phyloP scores from a whole-genome alignment of 1,139 yeast species.

The Geotrichum restrictum region DNA sequence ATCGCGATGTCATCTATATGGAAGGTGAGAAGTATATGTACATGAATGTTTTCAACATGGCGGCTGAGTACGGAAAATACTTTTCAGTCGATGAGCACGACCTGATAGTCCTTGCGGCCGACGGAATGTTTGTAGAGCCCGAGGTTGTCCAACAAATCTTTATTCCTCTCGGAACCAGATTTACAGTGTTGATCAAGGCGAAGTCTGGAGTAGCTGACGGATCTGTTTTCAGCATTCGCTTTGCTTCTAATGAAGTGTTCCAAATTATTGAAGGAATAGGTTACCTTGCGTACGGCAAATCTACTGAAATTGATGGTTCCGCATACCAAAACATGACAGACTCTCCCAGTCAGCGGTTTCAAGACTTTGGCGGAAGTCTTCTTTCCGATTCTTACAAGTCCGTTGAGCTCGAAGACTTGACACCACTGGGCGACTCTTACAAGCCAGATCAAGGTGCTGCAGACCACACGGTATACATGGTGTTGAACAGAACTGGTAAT shows the following conservation, averaged over 20 bases:
- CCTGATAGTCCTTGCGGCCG: conserved; percentile 38
- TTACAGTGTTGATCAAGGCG: conserved; percentile 37
- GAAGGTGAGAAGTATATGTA: conserved; percentile 23
- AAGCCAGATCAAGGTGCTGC: conserved; percentile 25
- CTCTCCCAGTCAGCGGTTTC: conserved; percentile 4
- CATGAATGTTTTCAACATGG: conserved; percentile 39
- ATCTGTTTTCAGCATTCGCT: conserved; percentile 31
- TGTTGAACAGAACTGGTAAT: conserved; percentile 34
- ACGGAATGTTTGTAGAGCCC: conserved; percentile 39
- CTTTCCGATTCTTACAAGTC: neutral
- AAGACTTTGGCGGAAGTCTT: conserved; percentile 15
- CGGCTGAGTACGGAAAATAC: conserved; percentile 40
- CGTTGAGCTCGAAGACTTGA: conserved; percentile 6
- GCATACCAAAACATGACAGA: conserved; percentile 4
- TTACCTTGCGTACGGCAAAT: conserved; percentile 32
- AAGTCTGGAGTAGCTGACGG: conserved; percentile 19
- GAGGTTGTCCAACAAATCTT: conserved; percentile 25
- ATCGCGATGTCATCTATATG: conserved; percentile 31
- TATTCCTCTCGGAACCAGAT: conserved; percentile 38
- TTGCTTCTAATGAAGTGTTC: conserved; percentile 38
- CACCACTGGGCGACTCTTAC: conserved; percentile 12
- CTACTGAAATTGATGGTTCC: conserved; percentile 13
- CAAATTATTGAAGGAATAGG: conserved; percentile 40
- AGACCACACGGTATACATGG: conserved; percentile 30
- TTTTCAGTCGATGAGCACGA: conserved; percentile 42